These are phyloP conservation scores for Albatrellus ellisii DNA, from an alignment of 768 basidiomycete species.

Conservation along the genomic window DNA sequence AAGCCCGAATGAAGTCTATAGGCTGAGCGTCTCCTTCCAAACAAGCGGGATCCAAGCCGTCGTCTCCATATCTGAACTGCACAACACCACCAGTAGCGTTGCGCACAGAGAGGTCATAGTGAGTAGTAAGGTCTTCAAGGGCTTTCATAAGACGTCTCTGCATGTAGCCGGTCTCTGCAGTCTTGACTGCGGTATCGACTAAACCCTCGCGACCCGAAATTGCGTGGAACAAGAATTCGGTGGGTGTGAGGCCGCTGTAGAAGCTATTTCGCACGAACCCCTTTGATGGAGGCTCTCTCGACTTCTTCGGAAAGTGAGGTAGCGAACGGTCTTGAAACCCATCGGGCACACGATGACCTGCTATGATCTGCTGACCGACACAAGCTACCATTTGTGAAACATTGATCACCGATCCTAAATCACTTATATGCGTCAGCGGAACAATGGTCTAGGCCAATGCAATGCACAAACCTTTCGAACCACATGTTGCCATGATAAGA, in stretches of 20 bases:
- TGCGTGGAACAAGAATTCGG: constrained; percentile 98
- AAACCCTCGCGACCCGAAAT: constrained; percentile 97
- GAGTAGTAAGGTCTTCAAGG: constrained; percentile 89
- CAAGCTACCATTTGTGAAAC: constrained; percentile 99
- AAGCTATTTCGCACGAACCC: constrained; percentile 98
- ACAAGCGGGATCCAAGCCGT: constrained; percentile 93
- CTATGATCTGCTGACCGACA: constrained; percentile 98
- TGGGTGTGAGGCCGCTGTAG: constrained; percentile 81
- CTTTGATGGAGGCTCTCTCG: constrained; percentile 90
- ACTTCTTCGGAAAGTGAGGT: constrained; percentile 98
- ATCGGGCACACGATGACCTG: constrained; percentile 95
- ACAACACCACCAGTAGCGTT: constrained; percentile 93
- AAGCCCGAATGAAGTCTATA: constrained; percentile 77
- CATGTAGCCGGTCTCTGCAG: constrained; percentile 99
- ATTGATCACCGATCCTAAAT: constrained; percentile 88
- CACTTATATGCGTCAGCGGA: constrained; percentile 7
- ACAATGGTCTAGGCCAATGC: constrained; percentile 1
- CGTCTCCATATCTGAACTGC: constrained; percentile 94
- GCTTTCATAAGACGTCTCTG: constrained; percentile 98
- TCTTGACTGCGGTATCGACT: constrained; percentile 99
- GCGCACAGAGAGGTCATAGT: constrained; percentile 92
- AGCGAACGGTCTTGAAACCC: constrained; percentile 98
- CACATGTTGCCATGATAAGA: constrained; percentile 97
- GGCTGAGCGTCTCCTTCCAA: constrained; percentile 94
- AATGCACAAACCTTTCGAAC: constrained; percentile 72